Evolutionary conservation across 2,329 filamentous ascomycete genomes (phyloP).

Genomic region (Trichoderma simmonsii): DNA sequence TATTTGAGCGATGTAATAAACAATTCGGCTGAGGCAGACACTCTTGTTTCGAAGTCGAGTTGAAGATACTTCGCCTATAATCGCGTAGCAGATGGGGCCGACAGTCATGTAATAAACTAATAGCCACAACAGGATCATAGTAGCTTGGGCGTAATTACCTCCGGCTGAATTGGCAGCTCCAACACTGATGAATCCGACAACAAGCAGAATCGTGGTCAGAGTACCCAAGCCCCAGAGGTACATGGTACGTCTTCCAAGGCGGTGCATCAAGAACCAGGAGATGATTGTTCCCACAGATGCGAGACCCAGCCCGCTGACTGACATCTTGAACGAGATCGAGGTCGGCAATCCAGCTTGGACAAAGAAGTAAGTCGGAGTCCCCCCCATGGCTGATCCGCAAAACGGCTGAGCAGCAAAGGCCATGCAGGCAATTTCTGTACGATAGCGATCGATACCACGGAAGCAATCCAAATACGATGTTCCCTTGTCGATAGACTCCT

Average conservation of each 20-base stretch:
- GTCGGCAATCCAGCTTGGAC: slow-evolving; percentile 38
- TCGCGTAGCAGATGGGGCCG: slow-evolving; percentile 41
- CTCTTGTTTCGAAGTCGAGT: slow-evolving; percentile 39
- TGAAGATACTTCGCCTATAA: slow-evolving; percentile 38
- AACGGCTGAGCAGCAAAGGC: slow-evolving; percentile 27
- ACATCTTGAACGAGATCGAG: slow-evolving; percentile 36
- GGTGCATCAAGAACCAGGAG: slow-evolving; percentile 39
- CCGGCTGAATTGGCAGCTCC: slow-evolving; percentile 19
- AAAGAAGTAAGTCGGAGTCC: slow-evolving; percentile 40
- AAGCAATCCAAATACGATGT: slow-evolving; percentile 17
- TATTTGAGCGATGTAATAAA: slow-evolving; percentile 25
- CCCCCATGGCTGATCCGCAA: slow-evolving; percentile 22
- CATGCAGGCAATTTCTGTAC: background rate
- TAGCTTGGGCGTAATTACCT: slow-evolving; percentile 31
- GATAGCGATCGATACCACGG: background rate
- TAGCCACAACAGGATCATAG: slow-evolving; percentile 40
- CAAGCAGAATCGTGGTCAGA: slow-evolving; percentile 33
- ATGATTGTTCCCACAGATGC: slow-evolving; percentile 25
- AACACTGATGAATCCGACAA: slow-evolving; percentile 33
- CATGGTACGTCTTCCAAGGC: slow-evolving; percentile 38
- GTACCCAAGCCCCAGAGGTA: slow-evolving; percentile 34
- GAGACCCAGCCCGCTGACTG: slow-evolving; percentile 27
- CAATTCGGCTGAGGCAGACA: slow-evolving; percentile 35
- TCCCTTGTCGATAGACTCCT: slow-evolving; percentile 26
- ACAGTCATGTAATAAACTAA: slow-evolving; percentile 39